A percentile compares a stretch with the other conserved stretches of the same genome.
Conservation (phyloP, 805 yeast species). For the Candida ascalaphidarum region DNA sequence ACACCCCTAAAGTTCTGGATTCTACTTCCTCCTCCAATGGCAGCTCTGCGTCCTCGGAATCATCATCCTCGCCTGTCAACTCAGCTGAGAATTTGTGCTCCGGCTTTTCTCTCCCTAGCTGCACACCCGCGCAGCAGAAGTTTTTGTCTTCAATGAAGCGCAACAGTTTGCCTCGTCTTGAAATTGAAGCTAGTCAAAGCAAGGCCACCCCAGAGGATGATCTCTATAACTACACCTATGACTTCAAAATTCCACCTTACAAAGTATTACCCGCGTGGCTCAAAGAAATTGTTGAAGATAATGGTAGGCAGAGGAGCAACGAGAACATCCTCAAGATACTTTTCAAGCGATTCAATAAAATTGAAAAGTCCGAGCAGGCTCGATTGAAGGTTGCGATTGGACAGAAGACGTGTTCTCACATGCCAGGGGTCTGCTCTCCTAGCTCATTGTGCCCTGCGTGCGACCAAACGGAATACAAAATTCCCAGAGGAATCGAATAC, state of each 20-base stretch:
- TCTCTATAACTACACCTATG: conserved; percentile 10
- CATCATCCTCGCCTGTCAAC: conserved; percentile 6
- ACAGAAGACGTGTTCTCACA: conserved; percentile 7
- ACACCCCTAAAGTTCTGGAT: too few species aligned
- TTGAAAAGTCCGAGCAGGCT: conserved; percentile 31
- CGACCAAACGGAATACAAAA: conserved; percentile 27
- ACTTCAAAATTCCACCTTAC: conserved; percentile 16
- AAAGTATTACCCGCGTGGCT: too few species aligned
- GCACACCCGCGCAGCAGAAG: conserved; percentile 25
- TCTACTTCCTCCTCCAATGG: too few species aligned
- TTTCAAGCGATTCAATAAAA: conserved; percentile 22
- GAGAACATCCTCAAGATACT: conserved; percentile 15
- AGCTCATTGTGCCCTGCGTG: conserved; percentile 34
- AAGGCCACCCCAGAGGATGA: conserved; percentile 3
- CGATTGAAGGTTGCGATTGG: conserved; percentile 26
- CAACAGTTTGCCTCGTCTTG: conserved; percentile 17
- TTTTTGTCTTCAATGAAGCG: conserved; percentile 28
- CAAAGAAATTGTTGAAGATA: too few species aligned
- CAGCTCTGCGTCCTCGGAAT: conserved; percentile 3
- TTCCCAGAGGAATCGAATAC: conserved; percentile 62
- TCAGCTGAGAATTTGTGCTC: conserved; percentile 20
- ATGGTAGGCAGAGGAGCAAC: conserved; percentile 6
- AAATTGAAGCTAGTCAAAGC: conserved; percentile 5
- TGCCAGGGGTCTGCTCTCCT: conserved; percentile 26
- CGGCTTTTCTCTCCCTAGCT: conserved; percentile 35